phyloP scores from a whole-genome alignment of 2,329 filamentous ascomycete genomes.

The Akanthomyces muscarius region DNA sequence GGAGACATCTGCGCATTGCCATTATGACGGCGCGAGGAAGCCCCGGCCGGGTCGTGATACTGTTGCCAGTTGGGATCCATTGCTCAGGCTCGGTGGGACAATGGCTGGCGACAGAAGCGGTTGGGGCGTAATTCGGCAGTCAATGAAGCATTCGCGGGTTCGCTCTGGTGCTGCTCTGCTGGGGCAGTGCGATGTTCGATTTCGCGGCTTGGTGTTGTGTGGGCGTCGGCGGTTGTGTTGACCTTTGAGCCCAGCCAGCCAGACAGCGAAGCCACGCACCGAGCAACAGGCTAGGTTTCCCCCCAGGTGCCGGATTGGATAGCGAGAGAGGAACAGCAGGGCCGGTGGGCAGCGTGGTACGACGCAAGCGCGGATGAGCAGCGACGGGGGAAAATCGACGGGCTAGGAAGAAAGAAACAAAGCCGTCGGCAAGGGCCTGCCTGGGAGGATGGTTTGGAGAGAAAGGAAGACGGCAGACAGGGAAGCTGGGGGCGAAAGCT shows the following conservation, averaged over 20 bases:
- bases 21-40: slow-evolving; percentile 60
- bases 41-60: slow-evolving; percentile 61
- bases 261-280: slow-evolving; percentile 14
- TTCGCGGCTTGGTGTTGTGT: slow-evolving; percentile 15
- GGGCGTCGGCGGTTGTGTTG: slow-evolving; percentile 23
- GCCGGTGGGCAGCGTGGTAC: not conserved
- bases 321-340: not conserved
- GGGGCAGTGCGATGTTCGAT: not conserved
- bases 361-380: slow-evolving; percentile 2
- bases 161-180: not conserved
- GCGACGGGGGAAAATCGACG: not conserved
- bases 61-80: slow-evolving; percentile 50
- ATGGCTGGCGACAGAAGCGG: slow-evolving; percentile 13
- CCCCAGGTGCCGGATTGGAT: not conserved
- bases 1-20: slow-evolving; percentile 37
- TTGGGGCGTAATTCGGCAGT: not conserved
- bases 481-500: slow-evolving; percentile 16
- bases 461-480: not conserved
- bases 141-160: slow-evolving; percentile 13
- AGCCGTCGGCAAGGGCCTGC: slow-evolving; percentile 15
- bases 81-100: slow-evolving; percentile 22
- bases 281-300: slow-evolving; percentile 1
- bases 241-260: slow-evolving; percentile 10
- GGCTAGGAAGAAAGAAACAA: not conserved
- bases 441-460: slow-evolving; percentile 10